Evolutionary conservation across 768 basidiomycete species (phyloP).

Genomic region (Porphyrellus cyaneotinctus): DNA sequence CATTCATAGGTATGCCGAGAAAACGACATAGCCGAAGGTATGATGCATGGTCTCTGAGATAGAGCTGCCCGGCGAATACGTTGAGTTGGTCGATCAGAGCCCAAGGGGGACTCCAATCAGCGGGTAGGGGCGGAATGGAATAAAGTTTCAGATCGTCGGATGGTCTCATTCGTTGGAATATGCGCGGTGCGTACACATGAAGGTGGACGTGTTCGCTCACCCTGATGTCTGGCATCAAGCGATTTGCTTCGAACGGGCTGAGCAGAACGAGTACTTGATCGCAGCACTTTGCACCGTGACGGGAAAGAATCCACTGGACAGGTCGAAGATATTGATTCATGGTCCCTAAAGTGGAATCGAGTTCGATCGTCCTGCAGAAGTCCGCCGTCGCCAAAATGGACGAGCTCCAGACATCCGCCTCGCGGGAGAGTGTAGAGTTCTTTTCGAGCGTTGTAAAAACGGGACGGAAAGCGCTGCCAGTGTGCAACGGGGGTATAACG

Average conservation of each 20-base stretch:
- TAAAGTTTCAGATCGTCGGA: conserved; percentile 28
- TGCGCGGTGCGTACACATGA: conserved; percentile 39
- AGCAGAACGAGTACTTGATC: not conserved
- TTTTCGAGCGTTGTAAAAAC: conserved; percentile 7
- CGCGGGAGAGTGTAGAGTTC: conserved; percentile 5
- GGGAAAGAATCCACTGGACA: conserved; percentile 21
- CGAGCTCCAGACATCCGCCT: not conserved
- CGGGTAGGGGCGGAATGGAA: conserved; percentile 2
- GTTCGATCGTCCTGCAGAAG: not conserved
- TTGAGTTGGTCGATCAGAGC: not conserved
- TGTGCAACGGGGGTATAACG: conserved; percentile 5
- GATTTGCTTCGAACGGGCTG: conserved; percentile 34
- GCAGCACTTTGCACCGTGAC: not conserved
- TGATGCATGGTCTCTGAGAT: not conserved
- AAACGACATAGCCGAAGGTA: conserved; percentile 12
- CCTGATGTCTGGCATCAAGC: conserved; percentile 35
- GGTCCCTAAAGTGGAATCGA: not conserved
- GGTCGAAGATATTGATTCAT: conserved; percentile 6
- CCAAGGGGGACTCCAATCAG: not conserved
- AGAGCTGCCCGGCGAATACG: not conserved
- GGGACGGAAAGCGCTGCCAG: conserved; percentile 22
- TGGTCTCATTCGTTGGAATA: conserved; percentile 11
- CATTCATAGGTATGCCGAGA: conserved; percentile 15
- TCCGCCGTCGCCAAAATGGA: conserved; percentile 4
- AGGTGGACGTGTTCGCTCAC: conserved; percentile 31